A percentile compares a stretch with the other conserved stretches of the same genome.
Conservation (phyloP, 1,284 basidiomycete genomes). For the Neonothopanus nambi region DNA sequence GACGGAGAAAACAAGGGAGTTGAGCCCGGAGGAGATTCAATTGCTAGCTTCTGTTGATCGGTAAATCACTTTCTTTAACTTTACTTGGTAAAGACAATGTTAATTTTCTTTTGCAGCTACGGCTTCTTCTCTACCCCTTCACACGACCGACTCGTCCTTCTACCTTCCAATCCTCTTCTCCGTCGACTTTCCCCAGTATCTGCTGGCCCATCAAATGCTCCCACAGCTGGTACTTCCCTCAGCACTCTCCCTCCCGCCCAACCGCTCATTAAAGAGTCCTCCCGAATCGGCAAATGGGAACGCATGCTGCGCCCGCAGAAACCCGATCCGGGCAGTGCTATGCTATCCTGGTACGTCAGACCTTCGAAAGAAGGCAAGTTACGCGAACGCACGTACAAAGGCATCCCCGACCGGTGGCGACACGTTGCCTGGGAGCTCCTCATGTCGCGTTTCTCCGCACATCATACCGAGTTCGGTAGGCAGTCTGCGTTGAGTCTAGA, state of each 20-base stretch:
- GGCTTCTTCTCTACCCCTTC: slow-evolving; percentile 80
- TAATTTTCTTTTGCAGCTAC: slow-evolving; percentile 54
- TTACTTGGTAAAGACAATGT: not conserved
- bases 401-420: slow-evolving; percentile 95
- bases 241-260: slow-evolving; percentile 47
- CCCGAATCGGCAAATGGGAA: slow-evolving; percentile 84
- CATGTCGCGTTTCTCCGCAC: slow-evolving; percentile 49
- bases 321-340: slow-evolving; percentile 77
- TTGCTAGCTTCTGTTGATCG: slow-evolving; percentile 77
- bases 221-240: slow-evolving; percentile 40
- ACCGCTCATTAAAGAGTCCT: slow-evolving; percentile 61
- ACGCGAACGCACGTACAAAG: slow-evolving; percentile 85
- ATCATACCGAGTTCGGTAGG: not conserved
- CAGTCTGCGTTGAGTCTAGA: slow-evolving; percentile 36
- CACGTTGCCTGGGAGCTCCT: slow-evolving; percentile 89
- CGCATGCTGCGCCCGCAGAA: slow-evolving; percentile 76
- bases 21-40: slow-evolving; percentile 64
- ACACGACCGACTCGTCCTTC: slow-evolving; percentile 74
- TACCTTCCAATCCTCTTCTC: slow-evolving; percentile 62
- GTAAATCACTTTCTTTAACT: slow-evolving; percentile 44
- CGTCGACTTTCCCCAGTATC: slow-evolving; percentile 57
- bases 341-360: slow-evolving; percentile 72
- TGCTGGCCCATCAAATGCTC: slow-evolving; percentile 42
- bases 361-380: slow-evolving; percentile 65
- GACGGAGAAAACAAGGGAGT: slow-evolving; percentile 58